These are phyloP conservation scores for Picochlorum costavermella DNA, from an alignment of 139 green algal species.

Conservation along the genomic window DNA sequence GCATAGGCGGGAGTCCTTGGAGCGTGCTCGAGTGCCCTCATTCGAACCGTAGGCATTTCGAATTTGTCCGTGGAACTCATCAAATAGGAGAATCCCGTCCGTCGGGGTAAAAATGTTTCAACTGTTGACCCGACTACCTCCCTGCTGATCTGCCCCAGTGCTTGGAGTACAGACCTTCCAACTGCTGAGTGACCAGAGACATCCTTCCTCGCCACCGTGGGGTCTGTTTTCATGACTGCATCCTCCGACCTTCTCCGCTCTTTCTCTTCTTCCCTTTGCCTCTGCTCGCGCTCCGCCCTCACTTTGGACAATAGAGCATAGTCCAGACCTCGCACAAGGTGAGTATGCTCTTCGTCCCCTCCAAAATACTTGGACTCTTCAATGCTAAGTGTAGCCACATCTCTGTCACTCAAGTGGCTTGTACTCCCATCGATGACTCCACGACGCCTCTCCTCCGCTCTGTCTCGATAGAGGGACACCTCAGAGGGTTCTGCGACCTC, in stretches of 20 bases:
- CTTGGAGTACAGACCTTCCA: background rate
- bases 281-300: conserved; percentile 13
- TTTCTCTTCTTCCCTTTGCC: background rate
- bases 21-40: conserved; percentile 77
- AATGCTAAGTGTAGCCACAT: conserved; percentile 32
- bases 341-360: conserved; percentile 86
- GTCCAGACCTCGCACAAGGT: conserved; percentile 90
- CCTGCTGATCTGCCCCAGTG: background rate
- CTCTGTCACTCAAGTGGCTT: conserved; percentile 14
- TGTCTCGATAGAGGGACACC: conserved; percentile 36
- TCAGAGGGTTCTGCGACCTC: background rate
- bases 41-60: conserved; percentile 79
- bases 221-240: background rate
- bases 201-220: too few relatives aligned
- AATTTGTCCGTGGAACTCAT: conserved; percentile 67
- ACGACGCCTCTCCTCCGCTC: conserved; percentile 54
- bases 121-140: background rate
- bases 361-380: conserved; percentile 85
- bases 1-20: background rate
- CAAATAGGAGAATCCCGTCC: conserved; percentile 54
- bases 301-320: conserved; percentile 82
- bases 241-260: conserved; percentile 1
- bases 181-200: background rate
- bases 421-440: conserved; percentile 51
- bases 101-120: conserved; percentile 12